Evolutionary conservation across 1,284 basidiomycete genomes (phyloP).

Genomic region (Cryptococcus sp.): DNA sequence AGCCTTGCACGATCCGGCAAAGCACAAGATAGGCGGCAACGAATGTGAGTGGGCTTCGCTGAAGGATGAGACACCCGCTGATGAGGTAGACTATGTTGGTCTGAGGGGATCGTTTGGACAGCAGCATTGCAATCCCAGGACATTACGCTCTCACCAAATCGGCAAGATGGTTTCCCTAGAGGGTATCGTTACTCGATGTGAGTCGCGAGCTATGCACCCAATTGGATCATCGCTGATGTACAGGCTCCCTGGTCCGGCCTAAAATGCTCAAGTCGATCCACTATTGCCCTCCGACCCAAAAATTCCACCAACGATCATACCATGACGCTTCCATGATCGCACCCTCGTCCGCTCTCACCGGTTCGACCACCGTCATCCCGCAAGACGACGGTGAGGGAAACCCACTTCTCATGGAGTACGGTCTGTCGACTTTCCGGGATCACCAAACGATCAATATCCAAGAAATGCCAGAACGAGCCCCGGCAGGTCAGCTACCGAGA

Average conservation of each 20-base stretch:
- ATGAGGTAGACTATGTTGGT: slow-evolving; percentile 63
- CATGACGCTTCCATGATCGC: slow-evolving; percentile 86
- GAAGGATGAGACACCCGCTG: slow-evolving; percentile 2
- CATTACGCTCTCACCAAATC: slow-evolving; percentile 78
- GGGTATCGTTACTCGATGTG: slow-evolving; percentile 94
- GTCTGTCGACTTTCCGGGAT: slow-evolving; percentile 86
- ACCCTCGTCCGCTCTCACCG: slow-evolving; percentile 49
- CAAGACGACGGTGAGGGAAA: slow-evolving; percentile 87
- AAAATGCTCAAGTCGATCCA: slow-evolving; percentile 98
- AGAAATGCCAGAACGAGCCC: slow-evolving; percentile 98
- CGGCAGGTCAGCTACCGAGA: slow-evolving; percentile 91
- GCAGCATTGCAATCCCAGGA: slow-evolving; percentile 94
- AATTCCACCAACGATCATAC: slow-evolving; percentile 85
- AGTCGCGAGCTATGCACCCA: slow-evolving; percentile 12
- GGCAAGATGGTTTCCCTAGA: slow-evolving; percentile 96
- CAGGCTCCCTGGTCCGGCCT: slow-evolving; percentile 86
- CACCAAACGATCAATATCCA: slow-evolving; percentile 97
- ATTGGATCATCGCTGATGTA: not conserved
- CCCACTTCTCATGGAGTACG: slow-evolving; percentile 86
- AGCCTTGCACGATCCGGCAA: slow-evolving; percentile 68
- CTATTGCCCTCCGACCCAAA: slow-evolving; percentile 78
- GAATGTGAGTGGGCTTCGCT: slow-evolving; percentile 49
- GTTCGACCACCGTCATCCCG: slow-evolving; percentile 82
- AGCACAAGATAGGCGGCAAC: slow-evolving; percentile 75
- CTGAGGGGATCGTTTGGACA: slow-evolving; percentile 98